Conservation (phyloP, 768 basidiomycete genomes). For the Naganishia kalamii region DNA sequence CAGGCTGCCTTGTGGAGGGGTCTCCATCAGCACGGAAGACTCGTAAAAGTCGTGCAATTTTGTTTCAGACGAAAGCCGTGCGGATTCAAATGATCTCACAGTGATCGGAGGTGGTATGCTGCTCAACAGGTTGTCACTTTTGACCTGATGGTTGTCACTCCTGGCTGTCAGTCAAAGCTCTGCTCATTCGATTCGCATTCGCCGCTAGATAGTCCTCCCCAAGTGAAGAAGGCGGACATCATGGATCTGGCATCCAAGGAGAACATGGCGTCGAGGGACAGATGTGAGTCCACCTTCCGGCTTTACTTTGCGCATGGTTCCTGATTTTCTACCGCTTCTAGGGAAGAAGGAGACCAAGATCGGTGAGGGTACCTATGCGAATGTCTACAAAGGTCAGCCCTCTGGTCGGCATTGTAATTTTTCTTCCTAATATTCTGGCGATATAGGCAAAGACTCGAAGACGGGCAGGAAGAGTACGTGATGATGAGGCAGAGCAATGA, state of each 20-base stretch:
- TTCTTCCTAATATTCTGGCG: no score
- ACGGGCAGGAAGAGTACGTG: conserved; percentile 36
- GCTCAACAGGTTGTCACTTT: not conserved
- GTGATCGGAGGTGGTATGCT: not conserved
- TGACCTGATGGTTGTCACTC: not conserved
- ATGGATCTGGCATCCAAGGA: conserved; percentile 19
- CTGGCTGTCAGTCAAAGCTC: no score
- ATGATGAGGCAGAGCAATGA: not conserved
- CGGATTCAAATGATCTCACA: conserved; percentile 10
- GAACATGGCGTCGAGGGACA: conserved; percentile 15
- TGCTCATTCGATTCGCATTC: no score
- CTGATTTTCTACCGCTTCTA: conserved; percentile 3
- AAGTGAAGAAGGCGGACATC: not conserved
- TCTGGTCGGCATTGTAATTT: not conserved
- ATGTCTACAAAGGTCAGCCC: conserved; percentile 75
- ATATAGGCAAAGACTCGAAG: conserved; percentile 8
- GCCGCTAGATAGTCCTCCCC: no score
- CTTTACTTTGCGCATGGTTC: not conserved
- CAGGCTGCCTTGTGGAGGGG: no score
- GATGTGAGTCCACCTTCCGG: conserved; percentile 5
- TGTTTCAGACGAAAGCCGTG: not conserved
- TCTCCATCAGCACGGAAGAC: no score
- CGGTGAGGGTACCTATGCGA: conserved; percentile 80
- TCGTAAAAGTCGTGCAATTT: no score
- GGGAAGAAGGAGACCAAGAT: conserved; percentile 50